Base-by-base conservation (phyloP, 768 basidiomycete species). In the Auricularia cornea region DNA sequence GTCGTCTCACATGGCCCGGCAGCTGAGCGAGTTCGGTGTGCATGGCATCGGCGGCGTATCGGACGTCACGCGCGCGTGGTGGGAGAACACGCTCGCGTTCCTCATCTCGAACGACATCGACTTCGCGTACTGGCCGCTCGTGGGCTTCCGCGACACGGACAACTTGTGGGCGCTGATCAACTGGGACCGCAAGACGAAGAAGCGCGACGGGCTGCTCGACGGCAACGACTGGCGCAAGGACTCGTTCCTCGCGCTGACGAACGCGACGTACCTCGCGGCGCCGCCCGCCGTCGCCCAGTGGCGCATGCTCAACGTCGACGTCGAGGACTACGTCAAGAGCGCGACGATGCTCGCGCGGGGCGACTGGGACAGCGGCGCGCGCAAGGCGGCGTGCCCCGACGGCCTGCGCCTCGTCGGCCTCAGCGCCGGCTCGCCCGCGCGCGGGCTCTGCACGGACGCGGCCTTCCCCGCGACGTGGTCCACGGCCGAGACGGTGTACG, bases 311-410 rank as follows among this genome's bases (percentile, higher is more conserved):
- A 64, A 60, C 48, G 28, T 60, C 59, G 59, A 64, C 33, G 40
- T 28, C n/a, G 44, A 32, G n/a, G 63, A 64, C 63, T 60, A 63
- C 56, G 44, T 59, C 56, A 63, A 63, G 62, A 63, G 62, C 57
- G 28, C 20, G 8, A 57, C n/a, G 10, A 29, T 59, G 5, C 29
- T 59, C 32, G 28, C n/a, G 35, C 12, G 32, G 11, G 30, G 40
- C 23, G 62, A 63, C 38, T 63, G 62, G 62, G 62, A 63, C 38
- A 40, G 16, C 28, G 62, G 62, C 38, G 62, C 62, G 30, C 54
- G 62, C 26, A 63, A 63, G 57, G 62, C 31, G 10, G 23, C 60
- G 20, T 64, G 59, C 33, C 33, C 59, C 18, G 59, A 60, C 38
- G 59, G 48, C 20, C 23, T 60, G 59, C 59, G 63, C 18, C 60